Conservation (phyloP, 441 rosid species). For the Euphorbia corollata region DNA sequence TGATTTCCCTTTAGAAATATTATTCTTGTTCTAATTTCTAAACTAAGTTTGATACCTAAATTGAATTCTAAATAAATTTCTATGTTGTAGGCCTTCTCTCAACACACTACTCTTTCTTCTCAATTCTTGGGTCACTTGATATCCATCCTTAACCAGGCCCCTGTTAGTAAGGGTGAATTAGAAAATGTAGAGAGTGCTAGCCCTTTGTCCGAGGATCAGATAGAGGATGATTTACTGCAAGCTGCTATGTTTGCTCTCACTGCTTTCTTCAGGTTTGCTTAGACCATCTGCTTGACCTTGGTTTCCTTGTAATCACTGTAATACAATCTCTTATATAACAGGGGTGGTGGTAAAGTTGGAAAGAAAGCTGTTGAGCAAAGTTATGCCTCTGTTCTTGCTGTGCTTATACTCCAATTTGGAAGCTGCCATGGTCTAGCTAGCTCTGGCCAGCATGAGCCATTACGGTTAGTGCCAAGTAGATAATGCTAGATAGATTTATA, state of each 20-base stretch:
- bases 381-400: slow-evolving; percentile 85
- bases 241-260: slow-evolving; percentile 90
- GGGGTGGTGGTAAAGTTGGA: slow-evolving; percentile 98
- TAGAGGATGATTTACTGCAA: slow-evolving; percentile 63
- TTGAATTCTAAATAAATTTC: not conserved
- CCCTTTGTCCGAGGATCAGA: slow-evolving; percentile 41
- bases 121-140: slow-evolving; percentile 81
- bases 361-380: slow-evolving; percentile 89
- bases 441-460: slow-evolving; percentile 78
- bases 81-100: slow-evolving; percentile 69
- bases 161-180: slow-evolving; percentile 42
- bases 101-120: slow-evolving; percentile 68
- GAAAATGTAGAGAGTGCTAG: slow-evolving; percentile 56
- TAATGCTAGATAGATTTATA: slow-evolving; percentile 19
- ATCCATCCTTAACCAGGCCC: slow-evolving; percentile 55
- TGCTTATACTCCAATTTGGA: slow-evolving; percentile 86
- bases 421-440: slow-evolving; percentile 86
- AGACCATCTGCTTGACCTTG: slow-evolving; percentile 18
- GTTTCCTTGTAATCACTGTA: slow-evolving; percentile 19
- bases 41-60: not conserved
- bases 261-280: slow-evolving; percentile 79
- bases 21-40: too few species aligned
- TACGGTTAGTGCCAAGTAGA: slow-evolving; percentile 44
- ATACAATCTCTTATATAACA: slow-evolving; percentile 34
- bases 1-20: not conserved